phyloP scores from a whole-genome alignment of 2,329 filamentous ascomycete genomes.

The Fusarium sp. region DNA sequence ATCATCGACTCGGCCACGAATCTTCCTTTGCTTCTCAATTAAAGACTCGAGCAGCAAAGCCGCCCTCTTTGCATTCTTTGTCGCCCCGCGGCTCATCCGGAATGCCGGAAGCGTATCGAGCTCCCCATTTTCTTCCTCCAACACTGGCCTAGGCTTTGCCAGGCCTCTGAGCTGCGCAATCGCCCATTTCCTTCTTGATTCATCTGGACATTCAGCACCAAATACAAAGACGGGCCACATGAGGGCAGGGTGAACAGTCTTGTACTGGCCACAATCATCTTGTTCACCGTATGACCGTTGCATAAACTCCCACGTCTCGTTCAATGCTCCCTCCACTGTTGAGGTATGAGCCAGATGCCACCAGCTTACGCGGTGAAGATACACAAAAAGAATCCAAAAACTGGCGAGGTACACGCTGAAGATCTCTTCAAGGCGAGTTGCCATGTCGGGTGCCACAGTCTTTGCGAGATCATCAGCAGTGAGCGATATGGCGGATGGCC shows the following conservation, averaged over 20 bases:
- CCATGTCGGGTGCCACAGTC: constrained; percentile 5
- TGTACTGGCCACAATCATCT: not conserved
- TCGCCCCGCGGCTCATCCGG: constrained; percentile 2
- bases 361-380: constrained; percentile 19
- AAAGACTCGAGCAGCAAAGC: constrained; percentile 10
- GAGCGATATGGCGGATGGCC: constrained; percentile 10
- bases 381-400: constrained; percentile 21
- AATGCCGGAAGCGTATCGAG: constrained; percentile 9
- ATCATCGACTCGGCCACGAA: constrained; percentile 11
- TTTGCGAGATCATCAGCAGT: not conserved
- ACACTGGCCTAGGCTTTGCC: constrained; percentile 1
- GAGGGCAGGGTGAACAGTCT: constrained; percentile 11
- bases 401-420: constrained; percentile 21
- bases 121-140: not conserved
- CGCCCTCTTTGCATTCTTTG: constrained; percentile 7
- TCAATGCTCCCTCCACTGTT: constrained; percentile 3
- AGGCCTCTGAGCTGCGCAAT: constrained; percentile 9
- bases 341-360: constrained; percentile 17
- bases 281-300: constrained; percentile 5
- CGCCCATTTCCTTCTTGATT: constrained; percentile 5
- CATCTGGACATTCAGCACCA: constrained; percentile 1
- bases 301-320: constrained; percentile 14
- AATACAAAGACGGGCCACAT: constrained; percentile 24
- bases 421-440: constrained; percentile 12
- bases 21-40: constrained; percentile 7